A percentile compares a stretch with the other conserved stretches of the same genome.
Conservation (phyloP, 768 basidiomycete genomes). For the Udeniomyces megalosporus region DNA sequence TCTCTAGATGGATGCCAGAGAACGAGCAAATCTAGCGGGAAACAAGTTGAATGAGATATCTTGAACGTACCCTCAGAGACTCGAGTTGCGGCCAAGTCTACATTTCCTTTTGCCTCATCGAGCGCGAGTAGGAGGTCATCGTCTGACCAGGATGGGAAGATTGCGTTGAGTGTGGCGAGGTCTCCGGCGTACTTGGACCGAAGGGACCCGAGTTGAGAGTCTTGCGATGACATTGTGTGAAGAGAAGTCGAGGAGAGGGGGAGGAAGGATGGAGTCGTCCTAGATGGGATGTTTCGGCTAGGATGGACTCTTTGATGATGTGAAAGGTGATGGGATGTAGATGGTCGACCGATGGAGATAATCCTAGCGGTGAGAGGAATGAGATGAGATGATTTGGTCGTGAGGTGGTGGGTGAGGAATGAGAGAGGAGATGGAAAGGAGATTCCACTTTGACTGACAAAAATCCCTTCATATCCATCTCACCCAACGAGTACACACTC, state of each 20-base stretch:
- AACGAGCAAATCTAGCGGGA: background rate
- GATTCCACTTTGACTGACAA: background rate
- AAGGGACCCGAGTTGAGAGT: background rate
- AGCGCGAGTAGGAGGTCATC: slow-evolving; percentile 27
- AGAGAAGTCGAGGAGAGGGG: background rate
- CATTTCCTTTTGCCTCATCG: slow-evolving; percentile 28
- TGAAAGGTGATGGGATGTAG: background rate
- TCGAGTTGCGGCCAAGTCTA: slow-evolving; percentile 28
- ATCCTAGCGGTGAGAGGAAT: background rate
- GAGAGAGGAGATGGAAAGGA: too few relatives aligned
- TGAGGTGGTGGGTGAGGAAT: background rate
- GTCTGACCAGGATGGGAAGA: slow-evolving; percentile 31
- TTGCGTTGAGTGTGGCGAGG: slow-evolving; percentile 25
- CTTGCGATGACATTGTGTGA: background rate
- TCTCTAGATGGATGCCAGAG: background rate
- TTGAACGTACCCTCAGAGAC: slow-evolving; percentile 28
- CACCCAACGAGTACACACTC: too few relatives aligned
- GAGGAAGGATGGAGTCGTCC: background rate
- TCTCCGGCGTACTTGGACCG: slow-evolving; percentile 23
- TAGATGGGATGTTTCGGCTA: background rate
- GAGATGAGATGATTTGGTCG: background rate
- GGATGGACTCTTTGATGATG: background rate
- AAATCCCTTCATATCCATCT: background rate
- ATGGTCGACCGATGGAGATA: background rate
- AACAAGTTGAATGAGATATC: background rate